A percentile compares a stretch with the other conserved stretches of the same genome.
phyloP scores from a whole-genome alignment of 1,284 basidiomycete genomes.

The Waitea zeae region DNA sequence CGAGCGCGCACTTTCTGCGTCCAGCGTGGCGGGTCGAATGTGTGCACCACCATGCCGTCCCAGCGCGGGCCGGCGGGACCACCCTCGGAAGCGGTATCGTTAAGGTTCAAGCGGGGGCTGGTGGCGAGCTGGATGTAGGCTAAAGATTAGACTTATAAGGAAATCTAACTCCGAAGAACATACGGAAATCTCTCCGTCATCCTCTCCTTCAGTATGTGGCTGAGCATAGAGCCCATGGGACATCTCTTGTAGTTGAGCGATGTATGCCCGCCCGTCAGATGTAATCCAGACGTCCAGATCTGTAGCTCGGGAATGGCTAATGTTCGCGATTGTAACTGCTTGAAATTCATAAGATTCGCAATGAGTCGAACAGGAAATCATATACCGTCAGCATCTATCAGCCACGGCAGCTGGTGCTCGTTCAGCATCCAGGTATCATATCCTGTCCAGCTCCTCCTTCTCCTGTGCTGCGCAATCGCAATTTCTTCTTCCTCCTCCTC shows the following conservation, averaged over 20 bases:
- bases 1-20: constrained; percentile 48
- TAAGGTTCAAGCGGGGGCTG: too few relatives aligned
- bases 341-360: background rate
- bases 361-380: constrained; percentile 3
- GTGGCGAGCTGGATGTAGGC: too few relatives aligned
- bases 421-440: constrained; percentile 61
- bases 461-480: constrained; percentile 9
- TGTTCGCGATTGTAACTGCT: constrained; percentile 40
- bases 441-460: too few relatives aligned
- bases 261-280: constrained; percentile 64
- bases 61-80: too few relatives aligned
- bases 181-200: background rate
- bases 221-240: constrained; percentile 5
- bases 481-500: constrained; percentile 11
- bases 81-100: too few relatives aligned
- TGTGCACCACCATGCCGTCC: constrained; percentile 53
- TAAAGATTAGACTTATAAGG: too few relatives aligned
- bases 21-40: constrained; percentile 54
- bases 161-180: background rate
- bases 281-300: constrained; percentile 68
- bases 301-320: constrained; percentile 34
- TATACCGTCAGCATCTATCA: constrained; percentile 51
- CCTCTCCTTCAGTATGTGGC: background rate
- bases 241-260: constrained; percentile 43
- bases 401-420: constrained; percentile 55